Conservation (phyloP, 2,329 filamentous ascomycete genomes). For the Chaetomium sp. region DNA sequence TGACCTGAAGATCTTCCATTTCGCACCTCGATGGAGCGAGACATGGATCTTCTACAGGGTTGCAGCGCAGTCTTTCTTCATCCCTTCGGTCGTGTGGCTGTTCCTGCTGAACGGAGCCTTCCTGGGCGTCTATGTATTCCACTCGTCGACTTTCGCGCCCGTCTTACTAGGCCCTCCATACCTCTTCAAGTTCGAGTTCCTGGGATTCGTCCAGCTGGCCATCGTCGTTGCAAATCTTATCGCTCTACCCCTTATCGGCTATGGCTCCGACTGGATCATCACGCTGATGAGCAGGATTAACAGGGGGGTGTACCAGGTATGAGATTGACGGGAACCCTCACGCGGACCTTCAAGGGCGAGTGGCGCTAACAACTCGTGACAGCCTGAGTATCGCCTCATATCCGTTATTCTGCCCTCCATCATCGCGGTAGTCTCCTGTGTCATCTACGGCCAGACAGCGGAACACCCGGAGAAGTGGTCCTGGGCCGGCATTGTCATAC, state of each 20-base stretch:
- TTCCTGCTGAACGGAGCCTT: constrained; percentile 13
- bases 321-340: neutral
- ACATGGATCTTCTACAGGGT: constrained; percentile 13
- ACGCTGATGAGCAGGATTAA: constrained; percentile 15
- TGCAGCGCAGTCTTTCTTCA: constrained; percentile 6
- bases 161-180: constrained; percentile 12
- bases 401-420: constrained; percentile 8
- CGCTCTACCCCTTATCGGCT: constrained; percentile 5
- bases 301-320: constrained; percentile 14
- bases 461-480: constrained; percentile 11
- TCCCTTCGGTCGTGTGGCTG: constrained; percentile 13
- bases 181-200: constrained; percentile 9
- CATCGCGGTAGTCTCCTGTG: constrained; percentile 1
- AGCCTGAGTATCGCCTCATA: constrained; percentile 10
- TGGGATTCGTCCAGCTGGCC: constrained; percentile 11
- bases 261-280: constrained; percentile 10
- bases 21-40: constrained; percentile 6
- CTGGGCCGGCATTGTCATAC: constrained; percentile 10
- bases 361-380: neutral
- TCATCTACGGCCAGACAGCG: constrained; percentile 13
- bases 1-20: constrained; percentile 12
- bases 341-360: neutral
- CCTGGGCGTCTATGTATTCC: constrained; percentile 13
- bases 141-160: constrained; percentile 13
- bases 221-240: constrained; percentile 1